Evolutionary conservation across 306 rosid genomes (phyloP).

Genomic region (Dalbergia cultrata): DNA sequence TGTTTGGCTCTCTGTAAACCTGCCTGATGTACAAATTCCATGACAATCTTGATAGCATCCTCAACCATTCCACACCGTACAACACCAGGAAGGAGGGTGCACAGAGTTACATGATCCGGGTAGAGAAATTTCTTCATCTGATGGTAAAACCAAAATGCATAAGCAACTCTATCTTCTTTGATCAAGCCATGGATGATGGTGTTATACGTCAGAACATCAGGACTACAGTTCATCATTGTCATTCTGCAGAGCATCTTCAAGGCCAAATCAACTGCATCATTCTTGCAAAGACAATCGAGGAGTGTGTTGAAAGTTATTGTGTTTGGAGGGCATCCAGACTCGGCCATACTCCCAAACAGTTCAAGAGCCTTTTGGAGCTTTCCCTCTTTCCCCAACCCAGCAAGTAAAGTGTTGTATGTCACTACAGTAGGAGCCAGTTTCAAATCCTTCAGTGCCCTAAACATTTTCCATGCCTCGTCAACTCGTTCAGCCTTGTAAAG

Average conservation of each 20-base stretch:
- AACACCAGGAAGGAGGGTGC: constrained; percentile 87
- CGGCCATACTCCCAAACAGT: constrained; percentile 76
- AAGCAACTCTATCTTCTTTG: constrained; percentile 64
- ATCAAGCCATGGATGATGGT: constrained; percentile 81
- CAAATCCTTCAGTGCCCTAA: constrained; percentile 82
- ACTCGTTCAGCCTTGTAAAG: constrained; percentile 90
- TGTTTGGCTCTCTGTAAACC: constrained; percentile 55
- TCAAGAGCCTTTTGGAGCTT: constrained; percentile 64
- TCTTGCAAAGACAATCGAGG: constrained; percentile 91
- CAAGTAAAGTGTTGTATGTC: constrained; percentile 88
- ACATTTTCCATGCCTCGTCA: constrained; percentile 91
- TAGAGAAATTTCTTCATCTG: constrained; percentile 88
- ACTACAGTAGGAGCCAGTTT: constrained; percentile 88
- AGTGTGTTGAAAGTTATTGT: constrained; percentile 81
- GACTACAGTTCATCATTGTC: constrained; percentile 75
- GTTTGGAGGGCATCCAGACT: constrained; percentile 84
- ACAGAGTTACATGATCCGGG: constrained; percentile 88
- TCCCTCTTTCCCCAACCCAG: constrained; percentile 88
- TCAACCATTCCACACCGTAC: constrained; percentile 65
- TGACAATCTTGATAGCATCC: constrained; percentile 71
- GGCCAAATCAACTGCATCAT: constrained; percentile 79
- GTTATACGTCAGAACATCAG: constrained; percentile 91
- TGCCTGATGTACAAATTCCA: constrained; percentile 61
- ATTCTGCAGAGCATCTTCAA: constrained; percentile 74
- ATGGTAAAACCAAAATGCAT: constrained; percentile 95